These are phyloP conservation scores for Penicillium janthinellum DNA, from an alignment of 2,329 filamentous ascomycete genomes.

Conservation along the genomic window DNA sequence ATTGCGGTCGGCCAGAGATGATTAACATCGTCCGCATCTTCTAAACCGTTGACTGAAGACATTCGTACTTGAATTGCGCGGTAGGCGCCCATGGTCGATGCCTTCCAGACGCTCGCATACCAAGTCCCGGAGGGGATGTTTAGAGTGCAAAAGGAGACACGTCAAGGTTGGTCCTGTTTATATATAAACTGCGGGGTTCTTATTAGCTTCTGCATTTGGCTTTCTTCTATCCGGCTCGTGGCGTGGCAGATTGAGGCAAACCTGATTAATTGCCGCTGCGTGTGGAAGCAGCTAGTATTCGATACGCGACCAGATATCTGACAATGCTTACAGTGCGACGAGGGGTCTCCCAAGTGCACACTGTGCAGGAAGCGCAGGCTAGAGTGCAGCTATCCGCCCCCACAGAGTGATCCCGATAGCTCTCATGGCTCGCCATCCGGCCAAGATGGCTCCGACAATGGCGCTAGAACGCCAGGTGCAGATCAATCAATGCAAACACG, in stretches of 20 bases:
- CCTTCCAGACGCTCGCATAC: constrained; percentile 40
- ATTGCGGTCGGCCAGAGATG: background rate
- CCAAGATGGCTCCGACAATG: constrained; percentile 23
- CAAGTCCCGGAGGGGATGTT: constrained; percentile 44
- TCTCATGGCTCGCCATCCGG: constrained; percentile 23
- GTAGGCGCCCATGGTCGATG: constrained; percentile 20
- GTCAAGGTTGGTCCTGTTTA: constrained; percentile 36
- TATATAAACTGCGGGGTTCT: background rate
- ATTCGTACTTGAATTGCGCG: background rate
- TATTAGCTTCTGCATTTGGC: background rate
- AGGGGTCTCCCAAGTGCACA: constrained; percentile 38
- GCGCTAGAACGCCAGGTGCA: constrained; percentile 8
- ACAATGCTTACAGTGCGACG: constrained; percentile 37
- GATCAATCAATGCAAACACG: constrained; percentile 25
- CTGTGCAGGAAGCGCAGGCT: constrained; percentile 42
- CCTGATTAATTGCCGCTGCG: background rate
- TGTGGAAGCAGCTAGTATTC: background rate
- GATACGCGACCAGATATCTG: background rate
- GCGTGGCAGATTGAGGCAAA: background rate
- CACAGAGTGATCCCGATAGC: constrained; percentile 28
- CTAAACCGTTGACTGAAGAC: background rate
- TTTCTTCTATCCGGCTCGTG: background rate
- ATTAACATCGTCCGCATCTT: background rate
- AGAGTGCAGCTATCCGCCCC: constrained; percentile 37
- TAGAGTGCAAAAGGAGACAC: constrained; percentile 43